Evolutionary conservation across 768 basidiomycete species (phyloP), one percentile per base, ranked within the genome.

Genomic region (Suillus hirtellus): DNA sequence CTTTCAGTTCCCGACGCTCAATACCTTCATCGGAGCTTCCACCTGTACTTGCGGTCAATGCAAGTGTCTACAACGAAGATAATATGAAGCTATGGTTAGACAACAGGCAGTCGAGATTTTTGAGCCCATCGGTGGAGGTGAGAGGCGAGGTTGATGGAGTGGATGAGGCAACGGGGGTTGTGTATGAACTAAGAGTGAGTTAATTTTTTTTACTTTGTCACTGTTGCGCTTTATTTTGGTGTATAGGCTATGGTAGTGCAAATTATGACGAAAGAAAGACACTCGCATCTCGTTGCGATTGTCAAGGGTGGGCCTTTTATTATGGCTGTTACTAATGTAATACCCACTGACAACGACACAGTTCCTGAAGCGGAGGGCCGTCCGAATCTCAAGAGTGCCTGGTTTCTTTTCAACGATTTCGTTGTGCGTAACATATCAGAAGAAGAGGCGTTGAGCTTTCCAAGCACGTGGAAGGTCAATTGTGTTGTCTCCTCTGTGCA

Each of bases 351-450:
- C 37, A 21, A 21, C 6, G 49, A 54, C 35, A 4, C 65, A 94
- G 92, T 95, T 44, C 92, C 92, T 0, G 87, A 89, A 62, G 84
- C 84, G 1, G 87, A 89, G 70, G 74, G 70, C 9, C 70, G 78
- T 12, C 62, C 71, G 1, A 75, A 79, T 60, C 67, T 67, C 21
- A 69, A 67, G 27, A 87, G 86, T 60, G 85, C 87, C 1, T 99
- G 97, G 97, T 90, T 90, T 69, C 75, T 99, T 61, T 99, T 99
- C 86, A 99, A 99, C 71, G 97, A 99, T 71, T 99, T 99, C 71
- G 82, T 88, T 1, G 97, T 99, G 14, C 81, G 82, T 55, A 92
- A 92, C 62, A 86, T 98, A 37, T 79, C 89, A 2, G 92, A 96
- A 75, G 83, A 88, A 40, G 95, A 98, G 68, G 96, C 93, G 1